Evolutionary conservation across 495 filamentous ascomycete genomes (phyloP), one percentile per base, ranked within the genome.

Genomic region (Clohesyomyces aquaticus): DNA sequence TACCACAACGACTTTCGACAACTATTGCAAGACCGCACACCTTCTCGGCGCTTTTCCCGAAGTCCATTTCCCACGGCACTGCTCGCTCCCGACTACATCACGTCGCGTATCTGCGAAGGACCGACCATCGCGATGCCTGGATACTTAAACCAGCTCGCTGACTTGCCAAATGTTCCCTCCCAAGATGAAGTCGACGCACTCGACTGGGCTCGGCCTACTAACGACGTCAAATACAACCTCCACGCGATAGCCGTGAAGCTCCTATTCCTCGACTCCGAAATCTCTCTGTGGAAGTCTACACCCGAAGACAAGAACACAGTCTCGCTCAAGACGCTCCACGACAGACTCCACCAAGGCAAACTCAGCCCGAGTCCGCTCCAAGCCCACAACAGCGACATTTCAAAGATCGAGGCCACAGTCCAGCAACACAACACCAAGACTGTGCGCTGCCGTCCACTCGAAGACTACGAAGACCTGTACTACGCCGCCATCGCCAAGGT

Each of bases 401-500:
- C 26, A 23, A 47, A 14, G 42, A 4, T 29, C n/a, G 16, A 10
- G 1, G 22, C 8, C 35, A 25, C 11, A 27, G 25, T 28, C 47
- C 21, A 53, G 11, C 21, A 11, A 0, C 48, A 41, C 22, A 56
- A 27, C 1, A 3, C 16, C 42, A 55, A 50, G 12, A 11, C 6
- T 16, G 41, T 43, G 9, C 12, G 26, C 18, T 12, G 35, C 4
- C 63, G 55, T 41, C 55, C 55, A 9, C 56, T 60, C 26, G 49
- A 53, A 27, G 56, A 59, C 26, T 66, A 47, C 41, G 55, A 66
- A 21, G 47, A 54, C 49, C 29, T 65, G 26, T 66, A 59, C 48
- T 60, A 66, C 32, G 49, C 27, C 6, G 12, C 53, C 8, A 32
- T 66, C 3, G 21, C 55, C 10, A 32, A 26, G 12, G 29, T 55